A percentile compares a stretch with the other conserved stretches of the same genome.
phyloP scores from a whole-genome alignment of 495 filamentous ascomycete species.

The Xylaria curta region DNA sequence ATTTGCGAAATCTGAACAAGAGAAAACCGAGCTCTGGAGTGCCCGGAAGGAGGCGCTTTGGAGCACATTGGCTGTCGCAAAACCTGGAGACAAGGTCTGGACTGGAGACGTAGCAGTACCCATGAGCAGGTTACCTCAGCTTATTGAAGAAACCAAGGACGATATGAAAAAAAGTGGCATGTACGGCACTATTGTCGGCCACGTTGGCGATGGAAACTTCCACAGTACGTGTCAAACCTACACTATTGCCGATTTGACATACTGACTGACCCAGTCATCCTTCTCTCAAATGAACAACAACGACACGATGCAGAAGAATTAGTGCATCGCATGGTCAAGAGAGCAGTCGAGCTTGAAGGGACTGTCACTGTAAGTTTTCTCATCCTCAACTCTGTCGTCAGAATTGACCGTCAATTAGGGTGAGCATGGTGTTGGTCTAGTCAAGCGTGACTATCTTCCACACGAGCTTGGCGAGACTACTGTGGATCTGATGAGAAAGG shows the following conservation, averaged over 20 bases:
- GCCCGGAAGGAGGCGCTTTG: constrained; percentile 88
- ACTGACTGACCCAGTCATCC: constrained; percentile 59
- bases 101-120: constrained; percentile 86
- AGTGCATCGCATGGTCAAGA: constrained; percentile 83
- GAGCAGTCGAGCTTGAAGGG: constrained; percentile 81
- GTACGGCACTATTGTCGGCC: constrained; percentile 76
- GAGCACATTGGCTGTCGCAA: constrained; percentile 65
- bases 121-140: constrained; percentile 71
- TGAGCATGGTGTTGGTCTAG: constrained; percentile 81
- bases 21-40: constrained; percentile 82
- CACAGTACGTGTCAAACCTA: constrained; percentile 58
- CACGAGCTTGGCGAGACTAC: constrained; percentile 75
- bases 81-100: constrained; percentile 73
- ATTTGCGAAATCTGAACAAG: constrained; percentile 72
- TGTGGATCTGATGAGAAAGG: constrained; percentile 81
- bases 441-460: constrained; percentile 80
- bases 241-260: neutral
- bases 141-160: constrained; percentile 79
- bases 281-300: constrained; percentile 74
- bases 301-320: constrained; percentile 68
- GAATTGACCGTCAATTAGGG: constrained; percentile 48
- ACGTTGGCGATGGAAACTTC: constrained; percentile 87
- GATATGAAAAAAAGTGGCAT: constrained; percentile 72
- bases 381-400: neutral
- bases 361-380: constrained; percentile 67